A percentile compares a stretch with the other conserved stretches of the same genome.
Evolutionary conservation across 768 basidiomycete species (phyloP).

Genomic region (Tulasnella sp.): DNA sequence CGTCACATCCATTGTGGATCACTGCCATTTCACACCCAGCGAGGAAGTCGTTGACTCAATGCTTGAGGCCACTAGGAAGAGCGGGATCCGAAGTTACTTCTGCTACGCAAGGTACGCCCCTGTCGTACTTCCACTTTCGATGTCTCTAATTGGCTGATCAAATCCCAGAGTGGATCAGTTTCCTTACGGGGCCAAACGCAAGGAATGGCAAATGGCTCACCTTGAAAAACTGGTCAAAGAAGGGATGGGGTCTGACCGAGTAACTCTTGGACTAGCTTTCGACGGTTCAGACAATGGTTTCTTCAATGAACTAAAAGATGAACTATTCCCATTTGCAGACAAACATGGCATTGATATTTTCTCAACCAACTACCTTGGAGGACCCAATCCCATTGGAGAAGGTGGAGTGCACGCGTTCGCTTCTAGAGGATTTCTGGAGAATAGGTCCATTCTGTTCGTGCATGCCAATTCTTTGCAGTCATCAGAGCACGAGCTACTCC

Average conservation of each 20-base stretch:
- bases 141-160: background rate
- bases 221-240: slow-evolving; percentile 1
- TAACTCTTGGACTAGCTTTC: slow-evolving; percentile 11
- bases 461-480: background rate
- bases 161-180: too few species aligned
- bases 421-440: slow-evolving; percentile 2
- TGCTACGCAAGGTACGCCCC: slow-evolving; percentile 9
- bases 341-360: slow-evolving; percentile 7
- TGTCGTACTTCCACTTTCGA: too few species aligned
- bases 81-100: slow-evolving; percentile 12
- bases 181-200: background rate
- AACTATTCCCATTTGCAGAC: slow-evolving; percentile 6
- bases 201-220: slow-evolving; percentile 13
- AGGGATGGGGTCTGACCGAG: slow-evolving; percentile 10
- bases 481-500: background rate
- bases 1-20: slow-evolving; percentile 9
- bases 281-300: slow-evolving; percentile 1
- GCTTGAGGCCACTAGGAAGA: slow-evolving; percentile 11
- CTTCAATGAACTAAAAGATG: slow-evolving; percentile 5
- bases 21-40: slow-evolving; percentile 4
- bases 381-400: background rate
- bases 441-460: slow-evolving; percentile 10
- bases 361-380: slow-evolving; percentile 6
- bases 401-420: slow-evolving; percentile 2
- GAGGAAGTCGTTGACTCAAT: slow-evolving; percentile 2